These are phyloP conservation scores for Calcarisporium arbuscula DNA, from an alignment of 2,329 filamentous ascomycete genomes.

Conservation along the genomic window DNA sequence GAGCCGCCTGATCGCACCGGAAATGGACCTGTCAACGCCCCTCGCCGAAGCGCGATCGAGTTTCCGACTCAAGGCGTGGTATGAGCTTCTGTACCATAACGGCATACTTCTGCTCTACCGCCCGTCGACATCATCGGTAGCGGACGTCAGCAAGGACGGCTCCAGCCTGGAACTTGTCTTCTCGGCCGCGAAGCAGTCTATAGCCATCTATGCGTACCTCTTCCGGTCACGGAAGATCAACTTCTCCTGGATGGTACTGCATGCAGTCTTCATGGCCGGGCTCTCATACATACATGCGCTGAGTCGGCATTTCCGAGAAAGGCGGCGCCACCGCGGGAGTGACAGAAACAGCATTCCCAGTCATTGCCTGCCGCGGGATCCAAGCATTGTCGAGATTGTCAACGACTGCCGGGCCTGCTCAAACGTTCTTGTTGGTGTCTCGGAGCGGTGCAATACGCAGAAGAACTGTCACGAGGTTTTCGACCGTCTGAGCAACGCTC, in stretches of 20 bases:
- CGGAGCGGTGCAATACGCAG: conserved; percentile 33
- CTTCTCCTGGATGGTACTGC: conserved; percentile 43
- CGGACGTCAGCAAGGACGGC: conserved; percentile 18
- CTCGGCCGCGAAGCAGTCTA: conserved; percentile 29
- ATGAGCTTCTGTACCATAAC: conserved; percentile 35
- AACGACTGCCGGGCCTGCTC: conserved; percentile 36
- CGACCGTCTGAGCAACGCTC: conserved; percentile 34
- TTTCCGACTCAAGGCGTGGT: conserved; percentile 35
- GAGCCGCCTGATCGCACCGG: conserved; percentile 16
- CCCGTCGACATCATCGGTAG: conserved; percentile 24
- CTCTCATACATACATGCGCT: conserved; percentile 37
- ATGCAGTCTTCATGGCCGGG: conserved; percentile 41
- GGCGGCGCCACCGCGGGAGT: neutral
- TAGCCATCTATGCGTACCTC: conserved; percentile 35
- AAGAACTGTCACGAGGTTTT: conserved; percentile 36
- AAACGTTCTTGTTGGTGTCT: conserved; percentile 37
- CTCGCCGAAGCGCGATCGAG: conserved; percentile 24
- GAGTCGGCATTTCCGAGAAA: conserved; percentile 10
- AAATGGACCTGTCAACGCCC: conserved; percentile 4
- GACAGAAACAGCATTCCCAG: neutral
- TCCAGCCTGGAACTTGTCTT: conserved; percentile 29
- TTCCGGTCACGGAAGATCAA: conserved; percentile 39
- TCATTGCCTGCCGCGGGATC: conserved; percentile 21
- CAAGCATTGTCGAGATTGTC: conserved; percentile 34
- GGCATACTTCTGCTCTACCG: conserved; percentile 35